Evolutionary conservation across 106 monocot genomes (phyloP).

Genomic region (Acorus gramineus): DNA sequence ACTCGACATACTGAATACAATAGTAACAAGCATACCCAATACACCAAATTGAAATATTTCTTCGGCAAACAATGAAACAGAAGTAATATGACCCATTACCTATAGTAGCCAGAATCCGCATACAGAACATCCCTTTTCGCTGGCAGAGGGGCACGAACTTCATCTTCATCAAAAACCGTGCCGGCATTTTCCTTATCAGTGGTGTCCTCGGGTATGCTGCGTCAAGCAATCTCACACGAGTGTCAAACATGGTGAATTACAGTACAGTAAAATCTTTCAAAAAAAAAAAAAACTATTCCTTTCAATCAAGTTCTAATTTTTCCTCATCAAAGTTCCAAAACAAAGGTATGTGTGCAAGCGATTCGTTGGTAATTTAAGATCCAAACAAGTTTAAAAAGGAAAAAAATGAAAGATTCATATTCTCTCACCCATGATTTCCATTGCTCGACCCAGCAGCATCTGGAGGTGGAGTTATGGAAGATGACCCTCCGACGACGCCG

Average conservation of each 20-base stretch:
- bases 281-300: too few species aligned
- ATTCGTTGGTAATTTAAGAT: too few species aligned
- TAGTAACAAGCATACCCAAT: not conserved
- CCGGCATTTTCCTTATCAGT: constrained; percentile 8
- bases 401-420: not conserved
- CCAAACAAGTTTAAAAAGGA: not conserved
- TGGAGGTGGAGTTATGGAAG: not conserved
- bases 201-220: constrained; percentile 14
- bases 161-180: constrained; percentile 27
- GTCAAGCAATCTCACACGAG: not conserved
- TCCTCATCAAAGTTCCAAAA: too few species aligned
- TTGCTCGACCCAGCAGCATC: not conserved
- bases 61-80: constrained; percentile 2
- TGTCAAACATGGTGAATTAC: too few species aligned
- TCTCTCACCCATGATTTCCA: constrained; percentile 12
- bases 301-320: too few species aligned
- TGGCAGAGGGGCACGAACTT: constrained; percentile 60
- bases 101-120: constrained; percentile 30
- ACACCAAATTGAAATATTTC: not conserved
- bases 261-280: too few species aligned
- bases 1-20: not conserved
- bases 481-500: constrained; percentile 15
- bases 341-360: too few species aligned
- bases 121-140: constrained; percentile 57
- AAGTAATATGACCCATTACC: constrained; percentile 15